Evolutionary conservation across 2,329 filamentous ascomycete genomes (phyloP).

Genomic region (Penicillium aurantiogriseum): DNA sequence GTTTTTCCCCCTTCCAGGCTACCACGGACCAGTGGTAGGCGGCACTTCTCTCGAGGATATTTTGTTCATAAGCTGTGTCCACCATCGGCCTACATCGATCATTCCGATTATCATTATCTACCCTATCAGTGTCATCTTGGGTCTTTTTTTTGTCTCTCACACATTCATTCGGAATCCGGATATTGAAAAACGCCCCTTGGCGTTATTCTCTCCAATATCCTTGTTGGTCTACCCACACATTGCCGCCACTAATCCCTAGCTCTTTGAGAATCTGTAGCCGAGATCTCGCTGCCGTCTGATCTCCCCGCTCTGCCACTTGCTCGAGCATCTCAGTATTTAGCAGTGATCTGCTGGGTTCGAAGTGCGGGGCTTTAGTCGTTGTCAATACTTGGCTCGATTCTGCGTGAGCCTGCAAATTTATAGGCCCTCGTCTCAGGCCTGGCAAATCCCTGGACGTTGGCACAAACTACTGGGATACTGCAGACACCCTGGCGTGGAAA

Average conservation of each 20-base stretch:
- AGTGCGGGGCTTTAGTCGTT: neutral
- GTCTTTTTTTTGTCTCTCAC: neutral
- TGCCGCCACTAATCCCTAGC: neutral
- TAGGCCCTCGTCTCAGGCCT: conserved; percentile 7
- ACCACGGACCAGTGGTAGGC: conserved; percentile 24
- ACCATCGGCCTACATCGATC: conserved; percentile 15
- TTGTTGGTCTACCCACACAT: neutral
- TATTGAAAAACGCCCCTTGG: neutral
- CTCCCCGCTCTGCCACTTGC: neutral
- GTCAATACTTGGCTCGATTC: conserved; percentile 9
- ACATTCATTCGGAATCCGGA: neutral
- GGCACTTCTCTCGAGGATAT: conserved; percentile 20
- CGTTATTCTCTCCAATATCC: neutral
- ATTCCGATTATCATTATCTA: conserved; percentile 12
- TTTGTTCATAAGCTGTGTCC: conserved; percentile 22
- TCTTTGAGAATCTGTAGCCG: neutral
- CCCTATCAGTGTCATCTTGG: neutral
- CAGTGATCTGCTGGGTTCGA: neutral
- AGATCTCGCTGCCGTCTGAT: conserved; percentile 5
- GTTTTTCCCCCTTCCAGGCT: conserved; percentile 13
- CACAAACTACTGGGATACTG: conserved; percentile 28
- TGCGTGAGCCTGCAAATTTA: conserved; percentile 14
- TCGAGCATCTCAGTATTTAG: neutral
- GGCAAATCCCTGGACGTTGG: conserved; percentile 17
- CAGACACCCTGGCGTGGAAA: conserved; percentile 31